Conservation (phyloP, 2,329 filamentous ascomycete genomes). For the Cytospora schulzeri region DNA sequence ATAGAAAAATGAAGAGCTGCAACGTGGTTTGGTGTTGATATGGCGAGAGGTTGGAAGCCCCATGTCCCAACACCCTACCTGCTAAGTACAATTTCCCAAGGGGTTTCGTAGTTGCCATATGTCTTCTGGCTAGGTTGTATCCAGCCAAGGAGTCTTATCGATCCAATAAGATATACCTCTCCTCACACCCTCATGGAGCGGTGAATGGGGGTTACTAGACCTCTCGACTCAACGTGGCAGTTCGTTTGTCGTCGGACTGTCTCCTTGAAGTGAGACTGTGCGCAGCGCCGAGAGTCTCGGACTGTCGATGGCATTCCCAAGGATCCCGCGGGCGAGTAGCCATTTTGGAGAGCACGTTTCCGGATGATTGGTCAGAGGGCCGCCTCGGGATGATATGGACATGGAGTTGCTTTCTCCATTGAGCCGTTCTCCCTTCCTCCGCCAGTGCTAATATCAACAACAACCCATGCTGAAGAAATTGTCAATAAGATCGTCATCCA, state of each 20-base stretch:
- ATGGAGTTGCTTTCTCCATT: constrained; percentile 2
- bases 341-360: constrained; percentile 22
- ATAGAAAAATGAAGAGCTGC: not conserved
- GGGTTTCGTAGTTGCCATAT: not conserved
- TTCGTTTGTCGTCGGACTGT: not conserved
- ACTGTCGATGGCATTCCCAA: constrained; percentile 2
- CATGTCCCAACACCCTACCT: not conserved
- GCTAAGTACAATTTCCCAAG: not conserved
- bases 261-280: constrained; percentile 11
- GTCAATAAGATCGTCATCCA: not conserved
- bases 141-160: not conserved
- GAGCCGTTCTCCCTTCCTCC: constrained; percentile 14
- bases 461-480: not conserved
- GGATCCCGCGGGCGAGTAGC: not conserved
- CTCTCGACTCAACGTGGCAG: constrained; percentile 9
- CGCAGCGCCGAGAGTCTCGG: not conserved
- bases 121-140: not conserved
- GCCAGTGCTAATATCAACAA: constrained; percentile 18
- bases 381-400: constrained; percentile 9
- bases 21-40: not conserved
- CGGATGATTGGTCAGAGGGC: constrained; percentile 21
- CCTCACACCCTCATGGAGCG: constrained; percentile 2
- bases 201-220: not conserved
- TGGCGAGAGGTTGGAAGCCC: not conserved
- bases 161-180: not conserved